A percentile compares a stretch with the other conserved stretches of the same genome.
Evolutionary conservation across 805 yeast species (phyloP).

Genomic region (Candida pini): DNA sequence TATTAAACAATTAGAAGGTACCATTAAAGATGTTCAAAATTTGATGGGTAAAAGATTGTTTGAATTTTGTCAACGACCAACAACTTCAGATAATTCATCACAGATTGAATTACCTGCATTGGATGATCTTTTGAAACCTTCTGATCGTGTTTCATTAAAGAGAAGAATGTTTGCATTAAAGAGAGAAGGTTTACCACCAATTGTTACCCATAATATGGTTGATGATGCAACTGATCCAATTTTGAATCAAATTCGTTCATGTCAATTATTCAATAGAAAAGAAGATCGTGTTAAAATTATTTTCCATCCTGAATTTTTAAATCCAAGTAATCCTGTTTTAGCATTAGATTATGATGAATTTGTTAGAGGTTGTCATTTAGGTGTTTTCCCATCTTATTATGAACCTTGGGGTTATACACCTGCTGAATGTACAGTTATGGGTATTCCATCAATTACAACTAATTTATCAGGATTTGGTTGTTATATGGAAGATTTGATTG

Average conservation of each 20-base stretch:
- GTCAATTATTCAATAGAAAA: conserved; percentile 82
- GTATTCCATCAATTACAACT: conserved; percentile 95
- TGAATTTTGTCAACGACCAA: conserved; percentile 66
- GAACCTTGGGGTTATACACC: conserved; percentile 99
- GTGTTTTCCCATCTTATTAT: conserved; percentile 96
- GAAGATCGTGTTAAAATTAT: conserved; percentile 90
- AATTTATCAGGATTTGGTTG: conserved; percentile 96
- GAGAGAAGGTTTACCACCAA: conserved; percentile 86
- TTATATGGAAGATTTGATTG: conserved; percentile 96
- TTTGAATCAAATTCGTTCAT: conserved; percentile 84
- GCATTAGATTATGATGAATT: conserved; percentile 95
- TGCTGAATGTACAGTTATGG: conserved; percentile 99
- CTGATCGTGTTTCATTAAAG: conserved; percentile 84
- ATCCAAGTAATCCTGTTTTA: conserved; percentile 89
- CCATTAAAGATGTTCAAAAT: conserved; percentile 82
- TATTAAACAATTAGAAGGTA: conserved; percentile 80
- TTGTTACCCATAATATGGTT: conserved; percentile 94
- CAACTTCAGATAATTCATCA: conserved; percentile 38
- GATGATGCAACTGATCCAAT: conserved; percentile 91
- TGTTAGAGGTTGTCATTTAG: conserved; percentile 96
- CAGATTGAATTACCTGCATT: conserved; percentile 55
- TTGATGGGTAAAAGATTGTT: conserved; percentile 82
- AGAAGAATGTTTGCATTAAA: conserved; percentile 91
- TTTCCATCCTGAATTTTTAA: conserved; percentile 96
- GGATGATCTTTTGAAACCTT: conserved; percentile 76